A percentile compares a stretch with the other conserved stretches of the same genome.
These are phyloP conservation scores for Ploettnerulaceae sp. DNA, from an alignment of 2,329 filamentous ascomycete genomes.

Conservation along the genomic window DNA sequence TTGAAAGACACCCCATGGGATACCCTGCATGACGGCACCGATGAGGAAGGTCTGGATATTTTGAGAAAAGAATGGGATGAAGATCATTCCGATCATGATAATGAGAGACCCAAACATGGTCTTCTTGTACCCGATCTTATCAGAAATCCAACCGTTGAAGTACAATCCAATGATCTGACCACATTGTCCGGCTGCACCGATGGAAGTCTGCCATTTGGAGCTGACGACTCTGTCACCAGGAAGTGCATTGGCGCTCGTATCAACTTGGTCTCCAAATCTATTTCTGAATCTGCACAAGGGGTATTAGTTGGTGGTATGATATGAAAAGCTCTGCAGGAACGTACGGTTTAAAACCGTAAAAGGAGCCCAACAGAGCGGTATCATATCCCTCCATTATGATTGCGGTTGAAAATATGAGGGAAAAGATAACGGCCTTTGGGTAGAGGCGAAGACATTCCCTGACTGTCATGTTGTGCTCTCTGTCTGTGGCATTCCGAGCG, in stretches of 20 bases:
- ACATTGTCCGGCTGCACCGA: slow-evolving; percentile 2
- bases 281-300: slow-evolving; percentile 3
- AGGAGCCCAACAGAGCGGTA: slow-evolving; percentile 8
- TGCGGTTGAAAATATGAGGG: slow-evolving; percentile 8
- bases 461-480: slow-evolving; percentile 12
- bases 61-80: slow-evolving; percentile 44
- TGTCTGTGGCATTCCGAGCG: slow-evolving; percentile 6
- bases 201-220: slow-evolving; percentile 10
- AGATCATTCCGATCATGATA: slow-evolving; percentile 40
- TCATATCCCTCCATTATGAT: slow-evolving; percentile 12
- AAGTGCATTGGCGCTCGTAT: not conserved
- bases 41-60: slow-evolving; percentile 36
- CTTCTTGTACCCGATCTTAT: slow-evolving; percentile 11
- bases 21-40: slow-evolving; percentile 44
- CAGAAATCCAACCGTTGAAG: slow-evolving; percentile 7
- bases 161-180: slow-evolving; percentile 8
- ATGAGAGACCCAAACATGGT: slow-evolving; percentile 10
- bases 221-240: slow-evolving; percentile 8
- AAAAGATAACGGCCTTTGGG: slow-evolving; percentile 5
- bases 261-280: slow-evolving; percentile 8
- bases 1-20: slow-evolving; percentile 47
- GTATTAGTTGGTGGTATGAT: not conserved
- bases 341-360: slow-evolving; percentile 8
- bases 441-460: slow-evolving; percentile 9
- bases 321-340: not conserved